Conservation (phyloP, 192 early-diverging fungal species). For the Jimgerdemannia lactiflua region DNA sequence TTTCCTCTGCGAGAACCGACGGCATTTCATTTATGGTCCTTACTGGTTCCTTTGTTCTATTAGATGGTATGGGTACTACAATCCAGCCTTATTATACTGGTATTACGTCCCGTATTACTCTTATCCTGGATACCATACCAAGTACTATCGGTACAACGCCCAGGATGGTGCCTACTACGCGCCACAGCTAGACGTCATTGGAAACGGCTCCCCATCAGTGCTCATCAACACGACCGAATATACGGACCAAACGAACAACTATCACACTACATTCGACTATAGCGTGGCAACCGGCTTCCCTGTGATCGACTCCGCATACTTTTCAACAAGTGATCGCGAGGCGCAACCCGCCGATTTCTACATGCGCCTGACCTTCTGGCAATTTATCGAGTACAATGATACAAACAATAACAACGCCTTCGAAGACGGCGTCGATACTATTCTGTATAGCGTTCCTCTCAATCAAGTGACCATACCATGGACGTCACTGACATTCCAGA, state of each 20-base stretch:
- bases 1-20: no score
- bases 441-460: conserved; percentile 54
- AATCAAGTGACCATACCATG: conserved; percentile 82
- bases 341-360: conserved; percentile 26
- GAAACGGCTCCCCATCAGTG: conserved; percentile 6
- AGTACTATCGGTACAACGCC: conserved; percentile 24
- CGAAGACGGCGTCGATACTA: conserved; percentile 36
- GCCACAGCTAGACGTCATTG: conserved; percentile 15
- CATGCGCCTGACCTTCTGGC: conserved; percentile 20
- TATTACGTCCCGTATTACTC: conserved; percentile 17
- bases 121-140: conserved; percentile 20
- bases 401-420: conserved; percentile 26
- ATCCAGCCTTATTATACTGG: conserved; percentile 21
- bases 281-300: conserved; percentile 13
- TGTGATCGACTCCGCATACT: conserved; percentile 19
- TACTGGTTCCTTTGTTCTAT: not conserved
- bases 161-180: conserved; percentile 27
- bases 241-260: conserved; percentile 15
- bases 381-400: conserved; percentile 32
- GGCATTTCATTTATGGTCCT: no score
- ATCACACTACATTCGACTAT: conserved; percentile 17
- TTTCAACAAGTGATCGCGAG: conserved; percentile 16
- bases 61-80: conserved; percentile 24
- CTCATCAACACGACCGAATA: conserved; percentile 25
- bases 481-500: conserved; percentile 52